Evolutionary conservation across 208 protist genomes (phyloP), one percentile per base, ranked within the genome.

Genomic region (Crithidia sp.): DNA sequence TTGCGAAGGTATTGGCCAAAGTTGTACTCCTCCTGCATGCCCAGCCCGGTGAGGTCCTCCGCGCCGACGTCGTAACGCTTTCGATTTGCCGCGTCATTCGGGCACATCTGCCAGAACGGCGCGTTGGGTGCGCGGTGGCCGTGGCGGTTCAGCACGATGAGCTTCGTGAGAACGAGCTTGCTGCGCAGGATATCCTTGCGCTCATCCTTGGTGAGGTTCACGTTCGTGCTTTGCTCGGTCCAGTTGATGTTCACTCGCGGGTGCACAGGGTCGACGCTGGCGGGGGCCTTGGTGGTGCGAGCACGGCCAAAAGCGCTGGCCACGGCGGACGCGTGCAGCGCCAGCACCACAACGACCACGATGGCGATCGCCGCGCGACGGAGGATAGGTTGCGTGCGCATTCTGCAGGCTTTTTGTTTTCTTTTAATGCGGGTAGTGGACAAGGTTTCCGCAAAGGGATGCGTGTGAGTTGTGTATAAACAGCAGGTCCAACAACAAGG

Each of bases 11-110:
- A 93, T 52, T 82, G 67, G 0, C 90, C 90, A 55, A 93, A 91
- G 37, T 88, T 53, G 71, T 87, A 91, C 71, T 93, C 90, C 59
- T 95, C 90, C 74, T 95, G 70, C 88, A 95, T 92, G 45, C 90
- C 90, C 39, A 90, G 75, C 16, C 71, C 87, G 53, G 80, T 87
- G 19, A 95, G 76, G 65, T 95, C 90, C 82, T 93, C 90, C 14
- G 86, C 44, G 17, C 77, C 74, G 16, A 92, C 84, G 70, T 87
- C 74, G 79, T 93, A 95, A 58, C 65, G 74, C 19, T 67, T 56
- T 17, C 57, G 79, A 71, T 85, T 93, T 40, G 79, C 72, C 19
- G 50, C 64, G 47, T 93, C 87, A n/a, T 81, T 86, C 4, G 86
- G 86, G 74, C 90, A 95, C 76, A 87, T 77, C 19, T 64, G 62